A percentile compares a stretch with the other conserved stretches of the same genome.
These are phyloP conservation scores for Parmelia sp. DNA, from an alignment of 495 filamentous ascomycete species.

Conservation along the genomic window DNA sequence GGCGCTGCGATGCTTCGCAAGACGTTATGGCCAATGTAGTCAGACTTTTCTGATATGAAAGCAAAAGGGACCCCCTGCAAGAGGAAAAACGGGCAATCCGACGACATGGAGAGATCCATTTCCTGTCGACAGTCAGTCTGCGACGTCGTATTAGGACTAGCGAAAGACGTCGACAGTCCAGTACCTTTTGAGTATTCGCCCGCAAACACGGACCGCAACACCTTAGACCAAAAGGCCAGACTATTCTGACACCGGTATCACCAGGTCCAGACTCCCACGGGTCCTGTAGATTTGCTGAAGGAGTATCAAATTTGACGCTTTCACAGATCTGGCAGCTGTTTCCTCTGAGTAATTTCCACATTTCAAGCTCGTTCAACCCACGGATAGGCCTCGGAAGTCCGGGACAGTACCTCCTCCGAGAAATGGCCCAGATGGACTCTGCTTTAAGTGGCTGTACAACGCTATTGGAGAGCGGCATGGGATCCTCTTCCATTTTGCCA, in stretches of 20 bases:
- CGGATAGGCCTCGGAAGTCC: slow-evolving; percentile 43
- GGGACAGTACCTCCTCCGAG: slow-evolving; percentile 36
- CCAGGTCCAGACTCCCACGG: slow-evolving; percentile 50
- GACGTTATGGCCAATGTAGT: slow-evolving; percentile 48
- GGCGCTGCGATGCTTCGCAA: slow-evolving; percentile 44
- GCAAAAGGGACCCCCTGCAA: slow-evolving; percentile 58
- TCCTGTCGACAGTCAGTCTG: slow-evolving; percentile 43
- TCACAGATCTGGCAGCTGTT: slow-evolving; percentile 42
- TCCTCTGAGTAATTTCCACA: slow-evolving; percentile 43
- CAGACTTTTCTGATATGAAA: slow-evolving; percentile 50
- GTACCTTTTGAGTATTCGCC: slow-evolving; percentile 53
- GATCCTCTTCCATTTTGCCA: slow-evolving; percentile 23
- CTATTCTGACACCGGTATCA: slow-evolving; percentile 41
- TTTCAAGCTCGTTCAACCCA: slow-evolving; percentile 39
- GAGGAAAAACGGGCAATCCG: slow-evolving; percentile 49
- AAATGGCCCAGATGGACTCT: slow-evolving; percentile 42
- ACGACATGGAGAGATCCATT: slow-evolving; percentile 54
- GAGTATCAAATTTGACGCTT: slow-evolving; percentile 20
- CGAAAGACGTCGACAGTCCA: slow-evolving; percentile 17
- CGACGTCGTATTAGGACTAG: slow-evolving; percentile 4
- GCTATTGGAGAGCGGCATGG: slow-evolving; percentile 22
- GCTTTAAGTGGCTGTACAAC: slow-evolving; percentile 33
- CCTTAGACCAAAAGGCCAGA: slow-evolving; percentile 62
- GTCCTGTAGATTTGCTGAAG: slow-evolving; percentile 25
- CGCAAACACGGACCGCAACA: slow-evolving; percentile 58